Conservation (phyloP, 768 basidiomycete genomes). For the Mycena chlorophos region DNA sequence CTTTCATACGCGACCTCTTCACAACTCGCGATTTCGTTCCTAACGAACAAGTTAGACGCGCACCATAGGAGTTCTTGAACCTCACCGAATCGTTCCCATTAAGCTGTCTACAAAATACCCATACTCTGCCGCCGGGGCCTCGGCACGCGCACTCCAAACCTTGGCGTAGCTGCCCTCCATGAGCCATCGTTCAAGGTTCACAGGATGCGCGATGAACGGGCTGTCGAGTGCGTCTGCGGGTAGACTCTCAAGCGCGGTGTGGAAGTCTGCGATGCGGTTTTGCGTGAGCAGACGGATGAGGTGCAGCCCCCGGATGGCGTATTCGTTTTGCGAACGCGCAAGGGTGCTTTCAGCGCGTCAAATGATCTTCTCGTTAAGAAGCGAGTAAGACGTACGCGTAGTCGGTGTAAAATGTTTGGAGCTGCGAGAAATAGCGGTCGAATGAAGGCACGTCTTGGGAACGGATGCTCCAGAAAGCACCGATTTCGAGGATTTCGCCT, state of each 20-base stretch:
- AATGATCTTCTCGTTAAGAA: constrained; percentile 5
- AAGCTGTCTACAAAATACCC: constrained; percentile 91
- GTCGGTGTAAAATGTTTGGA: constrained; percentile 88
- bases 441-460: constrained; percentile 88
- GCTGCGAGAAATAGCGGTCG: constrained; percentile 91
- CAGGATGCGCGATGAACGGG: constrained; percentile 78
- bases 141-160: constrained; percentile 93
- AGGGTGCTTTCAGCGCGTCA: constrained; percentile 55
- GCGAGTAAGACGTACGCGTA: constrained; percentile 51
- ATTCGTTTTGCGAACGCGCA: constrained; percentile 83
- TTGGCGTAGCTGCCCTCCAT: constrained; percentile 99
- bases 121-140: constrained; percentile 92
- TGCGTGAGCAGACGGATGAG: constrained; percentile 93
- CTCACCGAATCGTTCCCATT: constrained; percentile 90
- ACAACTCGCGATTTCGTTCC: constrained; percentile 96
- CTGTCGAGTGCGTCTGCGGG: constrained; percentile 69
- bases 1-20: constrained; percentile 93
- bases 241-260: constrained; percentile 92
- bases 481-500: constrained; percentile 96
- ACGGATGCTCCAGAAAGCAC: constrained; percentile 91
- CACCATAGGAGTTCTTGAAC: neutral
- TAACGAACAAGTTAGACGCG: constrained; percentile 31
- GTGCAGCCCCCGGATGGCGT: constrained; percentile 86
- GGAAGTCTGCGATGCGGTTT: constrained; percentile 96
- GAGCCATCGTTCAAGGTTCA: constrained; percentile 92